Conservation (phyloP, 352 stramenopile species). For the Globisporangium middletonii region DNA sequence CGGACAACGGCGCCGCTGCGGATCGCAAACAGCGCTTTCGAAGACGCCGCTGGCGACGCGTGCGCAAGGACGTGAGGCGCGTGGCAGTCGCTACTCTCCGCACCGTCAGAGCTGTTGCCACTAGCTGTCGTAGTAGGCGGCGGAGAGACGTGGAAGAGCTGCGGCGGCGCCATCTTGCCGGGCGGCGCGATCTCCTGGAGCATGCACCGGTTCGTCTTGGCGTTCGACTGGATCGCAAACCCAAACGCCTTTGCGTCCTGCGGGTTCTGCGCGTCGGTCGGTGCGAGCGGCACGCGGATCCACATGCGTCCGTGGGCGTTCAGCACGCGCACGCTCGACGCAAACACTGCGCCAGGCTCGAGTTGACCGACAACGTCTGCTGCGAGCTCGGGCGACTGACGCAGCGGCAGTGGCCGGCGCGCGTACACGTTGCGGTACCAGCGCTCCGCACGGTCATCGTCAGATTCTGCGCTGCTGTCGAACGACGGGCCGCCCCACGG, state of each 20-base stretch:
- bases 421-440: constrained; percentile 73
- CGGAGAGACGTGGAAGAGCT: constrained; percentile 19
- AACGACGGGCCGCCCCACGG: constrained; percentile 43
- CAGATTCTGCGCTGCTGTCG: constrained; percentile 15
- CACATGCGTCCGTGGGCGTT: constrained; percentile 58
- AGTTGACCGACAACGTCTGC: constrained; percentile 54
- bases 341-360: constrained; percentile 41
- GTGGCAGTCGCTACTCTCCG: not conserved
- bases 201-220: constrained; percentile 74
- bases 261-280: constrained; percentile 20
- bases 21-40: constrained; percentile 50
- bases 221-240: constrained; percentile 72
- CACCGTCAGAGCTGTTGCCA: too few relatives aligned
- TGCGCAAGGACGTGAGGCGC: constrained; percentile 17
- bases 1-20: constrained; percentile 43
- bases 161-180: constrained; percentile 48
- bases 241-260: constrained; percentile 45
- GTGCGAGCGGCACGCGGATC: constrained; percentile 41
- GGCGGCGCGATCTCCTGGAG: constrained; percentile 58
- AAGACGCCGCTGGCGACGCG: constrained; percentile 26
- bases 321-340: constrained; percentile 42
- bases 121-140: too few relatives aligned
- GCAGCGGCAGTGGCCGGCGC: constrained; percentile 45
- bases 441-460: constrained; percentile 35
- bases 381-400: constrained; percentile 32